Evolutionary conservation across 164 flowering plant species (phyloP).

Genomic region (Saururus chinensis): DNA sequence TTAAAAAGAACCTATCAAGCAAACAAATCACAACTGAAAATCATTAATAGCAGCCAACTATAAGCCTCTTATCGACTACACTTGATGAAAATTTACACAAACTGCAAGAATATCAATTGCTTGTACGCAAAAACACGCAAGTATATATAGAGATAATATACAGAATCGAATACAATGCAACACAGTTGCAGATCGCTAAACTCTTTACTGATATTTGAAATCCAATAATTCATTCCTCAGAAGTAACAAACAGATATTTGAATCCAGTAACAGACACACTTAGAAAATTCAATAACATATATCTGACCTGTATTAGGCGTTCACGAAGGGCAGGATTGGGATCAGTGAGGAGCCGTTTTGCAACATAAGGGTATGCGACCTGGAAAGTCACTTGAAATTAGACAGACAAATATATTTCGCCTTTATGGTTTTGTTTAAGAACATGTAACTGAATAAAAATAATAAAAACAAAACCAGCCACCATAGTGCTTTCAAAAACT

Average conservation of each 20-base stretch:
- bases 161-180: too few relatives aligned
- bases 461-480: background rate
- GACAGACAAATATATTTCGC: background rate
- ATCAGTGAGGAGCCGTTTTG: slow-evolving; percentile 93
- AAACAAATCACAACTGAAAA: background rate
- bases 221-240: background rate
- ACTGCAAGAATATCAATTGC: background rate
- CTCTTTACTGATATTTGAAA: too few relatives aligned
- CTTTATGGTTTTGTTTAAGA: too few relatives aligned
- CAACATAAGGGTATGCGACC: slow-evolving; percentile 98
- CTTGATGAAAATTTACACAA: background rate
- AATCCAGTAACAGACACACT: background rate
- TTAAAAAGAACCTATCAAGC: slow-evolving; percentile 76
- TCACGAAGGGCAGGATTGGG: slow-evolving; percentile 97
- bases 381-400: slow-evolving; percentile 9
- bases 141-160: too few relatives aligned
- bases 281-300: slow-evolving; percentile 2
- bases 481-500: too few relatives aligned
- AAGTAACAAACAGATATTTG: background rate
- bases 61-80: background rate
- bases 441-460: background rate
- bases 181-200: too few relatives aligned
- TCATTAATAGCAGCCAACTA: background rate
- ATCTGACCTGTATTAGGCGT: slow-evolving; percentile 86
- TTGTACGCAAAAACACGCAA: too few relatives aligned